Evolutionary conservation across 2,329 filamentous ascomycete genomes (phyloP).

Genomic region (Sodiomyces alkalinus): DNA sequence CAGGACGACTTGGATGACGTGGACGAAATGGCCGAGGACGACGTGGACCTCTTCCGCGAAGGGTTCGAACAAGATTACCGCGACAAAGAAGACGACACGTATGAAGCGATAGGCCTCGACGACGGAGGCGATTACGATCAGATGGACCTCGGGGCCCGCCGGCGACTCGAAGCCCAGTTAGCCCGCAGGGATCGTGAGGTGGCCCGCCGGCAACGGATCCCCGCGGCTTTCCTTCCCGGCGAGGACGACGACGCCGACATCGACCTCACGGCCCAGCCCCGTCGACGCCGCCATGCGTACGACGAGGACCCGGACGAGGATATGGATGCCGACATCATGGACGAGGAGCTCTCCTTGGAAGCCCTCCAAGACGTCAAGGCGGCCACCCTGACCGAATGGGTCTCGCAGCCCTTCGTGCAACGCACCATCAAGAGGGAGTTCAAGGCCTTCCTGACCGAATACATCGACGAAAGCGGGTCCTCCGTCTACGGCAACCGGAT

Average conservation of each 20-base stretch:
- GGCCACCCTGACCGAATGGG: slow-evolving; percentile 86
- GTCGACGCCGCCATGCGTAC: slow-evolving; percentile 75
- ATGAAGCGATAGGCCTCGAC: slow-evolving; percentile 59
- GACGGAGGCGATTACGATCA: slow-evolving; percentile 63
- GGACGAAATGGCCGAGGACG: slow-evolving; percentile 69
- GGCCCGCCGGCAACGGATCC: slow-evolving; percentile 49
- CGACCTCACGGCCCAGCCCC: slow-evolving; percentile 73
- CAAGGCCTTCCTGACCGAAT: slow-evolving; percentile 93
- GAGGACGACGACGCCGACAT: slow-evolving; percentile 77
- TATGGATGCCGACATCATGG: slow-evolving; percentile 87
- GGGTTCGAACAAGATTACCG: slow-evolving; percentile 60
- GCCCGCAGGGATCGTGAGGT: slow-evolving; percentile 61
- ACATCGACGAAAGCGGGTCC: slow-evolving; percentile 73
- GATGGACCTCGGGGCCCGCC: slow-evolving; percentile 49
- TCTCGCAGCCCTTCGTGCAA: slow-evolving; percentile 77
- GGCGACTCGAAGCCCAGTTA: slow-evolving; percentile 57
- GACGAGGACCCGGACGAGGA: slow-evolving; percentile 90
- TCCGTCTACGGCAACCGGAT: slow-evolving; percentile 95
- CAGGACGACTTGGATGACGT: slow-evolving; percentile 63
- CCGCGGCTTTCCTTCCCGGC: slow-evolving; percentile 58
- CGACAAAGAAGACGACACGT: slow-evolving; percentile 50
- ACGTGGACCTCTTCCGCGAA: slow-evolving; percentile 62
- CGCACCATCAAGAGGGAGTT: slow-evolving; percentile 92
- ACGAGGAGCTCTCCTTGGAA: slow-evolving; percentile 86
- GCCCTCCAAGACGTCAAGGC: slow-evolving; percentile 88